Evolutionary conservation across 371 early-diverging fungal genomes (phyloP).

Genomic region (Circinella umbellata): DNA sequence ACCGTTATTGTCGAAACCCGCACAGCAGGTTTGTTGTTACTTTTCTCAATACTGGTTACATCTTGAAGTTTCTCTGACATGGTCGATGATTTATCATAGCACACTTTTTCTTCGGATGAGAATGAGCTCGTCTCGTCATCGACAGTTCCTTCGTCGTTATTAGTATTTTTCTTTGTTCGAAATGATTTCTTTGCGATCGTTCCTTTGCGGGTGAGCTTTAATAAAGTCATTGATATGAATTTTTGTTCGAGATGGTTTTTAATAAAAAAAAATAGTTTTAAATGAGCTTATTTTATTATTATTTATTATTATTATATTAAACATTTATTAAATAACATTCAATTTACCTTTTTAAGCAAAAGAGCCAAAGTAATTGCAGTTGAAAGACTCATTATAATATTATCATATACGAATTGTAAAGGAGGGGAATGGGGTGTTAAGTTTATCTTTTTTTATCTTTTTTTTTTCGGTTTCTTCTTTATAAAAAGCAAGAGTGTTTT

Average conservation of each 20-base stretch:
- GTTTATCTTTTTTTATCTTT: background rate
- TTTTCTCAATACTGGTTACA: constrained; percentile 1
- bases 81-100: background rate
- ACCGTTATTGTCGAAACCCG: background rate
- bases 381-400: constrained; percentile 26
- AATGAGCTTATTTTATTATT: constrained; percentile 17
- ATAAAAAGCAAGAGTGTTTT: too few relatives aligned
- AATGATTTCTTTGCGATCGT: constrained; percentile 12
- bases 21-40: background rate
- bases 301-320: constrained; percentile 13
- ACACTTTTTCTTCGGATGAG: constrained; percentile 1
- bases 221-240: too few relatives aligned
- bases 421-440: constrained; percentile 29
- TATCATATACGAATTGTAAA: constrained; percentile 18
- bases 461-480: background rate
- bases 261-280: too few relatives aligned
- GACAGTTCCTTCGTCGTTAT: background rate
- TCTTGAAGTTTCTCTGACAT: constrained; percentile 2
- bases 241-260: background rate
- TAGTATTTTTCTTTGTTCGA: constrained; percentile 10
- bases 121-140: constrained; percentile 3
- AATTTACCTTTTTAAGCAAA: constrained; percentile 28
- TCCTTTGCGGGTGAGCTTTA: constrained; percentile 5
- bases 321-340: background rate
- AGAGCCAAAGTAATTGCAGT: constrained; percentile 27